Conservation (phyloP, 352 stramenopile species). For the Globisporangium echinulatum region DNA sequence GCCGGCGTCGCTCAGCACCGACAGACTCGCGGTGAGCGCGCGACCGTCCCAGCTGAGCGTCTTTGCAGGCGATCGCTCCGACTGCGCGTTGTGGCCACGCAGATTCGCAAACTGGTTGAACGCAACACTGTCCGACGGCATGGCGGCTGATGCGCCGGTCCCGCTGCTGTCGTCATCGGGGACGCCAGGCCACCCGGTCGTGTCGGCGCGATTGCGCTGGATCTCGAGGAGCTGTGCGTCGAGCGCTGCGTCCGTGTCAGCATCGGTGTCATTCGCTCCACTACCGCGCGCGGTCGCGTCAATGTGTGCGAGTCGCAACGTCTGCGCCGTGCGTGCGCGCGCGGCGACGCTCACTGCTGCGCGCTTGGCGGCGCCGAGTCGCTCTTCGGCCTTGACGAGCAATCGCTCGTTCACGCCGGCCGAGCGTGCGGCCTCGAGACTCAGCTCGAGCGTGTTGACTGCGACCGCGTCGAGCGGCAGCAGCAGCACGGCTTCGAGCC, state of each 20-base stretch:
- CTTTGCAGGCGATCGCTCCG: constrained; percentile 31
- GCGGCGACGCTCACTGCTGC: constrained; percentile 18
- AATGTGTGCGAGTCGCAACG: not conserved
- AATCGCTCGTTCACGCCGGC: constrained; percentile 55
- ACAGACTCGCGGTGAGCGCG: constrained; percentile 54
- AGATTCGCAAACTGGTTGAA: constrained; percentile 72
- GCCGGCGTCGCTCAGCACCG: constrained; percentile 38
- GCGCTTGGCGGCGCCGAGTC: constrained; percentile 27
- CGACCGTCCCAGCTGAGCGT: constrained; percentile 65
- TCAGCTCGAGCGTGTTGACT: constrained; percentile 43
- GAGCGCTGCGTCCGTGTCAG: constrained; percentile 5
- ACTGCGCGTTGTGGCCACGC: constrained; percentile 45
- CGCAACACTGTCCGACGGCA: constrained; percentile 30
- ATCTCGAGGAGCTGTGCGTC: constrained; percentile 10
- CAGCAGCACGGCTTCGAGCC: constrained; percentile 38
- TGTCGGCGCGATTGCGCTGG: constrained; percentile 18
- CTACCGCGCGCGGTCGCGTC: too few species aligned
- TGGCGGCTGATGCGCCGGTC: not conserved
- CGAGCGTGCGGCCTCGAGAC: constrained; percentile 48
- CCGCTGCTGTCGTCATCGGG: constrained; percentile 10
- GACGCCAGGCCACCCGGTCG: constrained; percentile 23
- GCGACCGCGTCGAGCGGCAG: constrained; percentile 38
- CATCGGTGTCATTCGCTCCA: constrained; percentile 6
- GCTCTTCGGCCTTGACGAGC: constrained; percentile 56
- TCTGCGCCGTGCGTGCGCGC: constrained; percentile 1